Evolutionary conservation across 2,329 filamentous ascomycete species (phyloP).

Genomic region (Sarocladium brachiariae): DNA sequence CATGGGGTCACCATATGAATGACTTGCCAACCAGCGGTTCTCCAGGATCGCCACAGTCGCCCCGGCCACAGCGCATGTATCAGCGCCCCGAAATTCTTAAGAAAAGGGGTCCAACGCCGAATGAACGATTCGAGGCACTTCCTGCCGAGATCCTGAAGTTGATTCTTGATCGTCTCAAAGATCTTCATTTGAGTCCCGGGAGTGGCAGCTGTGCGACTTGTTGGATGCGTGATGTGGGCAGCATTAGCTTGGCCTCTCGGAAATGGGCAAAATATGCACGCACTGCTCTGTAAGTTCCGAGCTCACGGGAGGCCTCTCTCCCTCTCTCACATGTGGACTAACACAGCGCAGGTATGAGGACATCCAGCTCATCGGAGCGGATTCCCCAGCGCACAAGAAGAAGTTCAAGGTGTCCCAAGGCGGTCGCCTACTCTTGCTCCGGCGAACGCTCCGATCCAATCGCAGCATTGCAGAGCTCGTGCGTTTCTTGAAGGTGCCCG

Average conservation of each 20-base stretch:
- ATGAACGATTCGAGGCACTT: conserved; percentile 48
- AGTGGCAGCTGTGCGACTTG: conserved; percentile 55
- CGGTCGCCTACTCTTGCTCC: conserved; percentile 47
- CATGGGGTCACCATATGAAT: conserved; percentile 6
- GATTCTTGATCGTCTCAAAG: conserved; percentile 47
- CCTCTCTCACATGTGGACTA: not conserved
- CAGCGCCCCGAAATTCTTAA: conserved; percentile 10
- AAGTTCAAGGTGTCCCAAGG: conserved; percentile 47
- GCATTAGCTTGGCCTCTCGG: conserved; percentile 41
- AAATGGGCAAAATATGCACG: conserved; percentile 47
- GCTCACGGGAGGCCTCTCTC: no score
- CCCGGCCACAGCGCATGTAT: conserved; percentile 1
- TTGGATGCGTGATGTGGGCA: conserved; percentile 55
- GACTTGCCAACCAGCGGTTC: not conserved
- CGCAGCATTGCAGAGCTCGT: conserved; percentile 48
- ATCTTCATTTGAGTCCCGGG: conserved; percentile 39
- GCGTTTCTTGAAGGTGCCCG: conserved; percentile 46
- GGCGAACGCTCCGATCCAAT: conserved; percentile 49
- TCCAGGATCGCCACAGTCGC: conserved; percentile 1
- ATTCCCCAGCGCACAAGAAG: conserved; percentile 50
- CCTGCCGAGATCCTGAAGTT: conserved; percentile 53
- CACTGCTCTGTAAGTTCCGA: conserved; percentile 38
- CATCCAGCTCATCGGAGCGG: conserved; percentile 51
- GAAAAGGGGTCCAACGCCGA: conserved; percentile 26
- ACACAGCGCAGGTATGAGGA: conserved; percentile 41